phyloP scores from a whole-genome alignment of 2,329 filamentous ascomycete species.

The Arachnomyces sp. region DNA sequence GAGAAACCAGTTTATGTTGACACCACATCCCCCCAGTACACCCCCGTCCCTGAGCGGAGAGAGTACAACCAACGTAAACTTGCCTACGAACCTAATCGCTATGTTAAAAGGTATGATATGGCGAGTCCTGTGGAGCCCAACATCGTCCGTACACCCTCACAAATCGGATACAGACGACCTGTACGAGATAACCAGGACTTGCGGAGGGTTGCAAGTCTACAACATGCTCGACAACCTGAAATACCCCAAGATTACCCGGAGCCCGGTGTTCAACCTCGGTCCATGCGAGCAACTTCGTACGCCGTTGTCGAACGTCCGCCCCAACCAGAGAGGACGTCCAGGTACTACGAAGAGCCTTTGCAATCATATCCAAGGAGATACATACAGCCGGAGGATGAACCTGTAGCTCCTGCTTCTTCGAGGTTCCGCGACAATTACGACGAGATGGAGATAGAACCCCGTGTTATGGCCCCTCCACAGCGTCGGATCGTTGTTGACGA shows the following conservation, averaged over 20 bases:
- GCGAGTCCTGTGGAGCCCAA: slow-evolving; percentile 25
- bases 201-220: slow-evolving; percentile 40
- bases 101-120: slow-evolving; percentile 17
- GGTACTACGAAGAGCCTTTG: slow-evolving; percentile 33
- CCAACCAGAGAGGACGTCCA: slow-evolving; percentile 23
- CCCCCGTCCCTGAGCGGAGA: slow-evolving; percentile 26
- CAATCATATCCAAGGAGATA: slow-evolving; percentile 28
- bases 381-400: slow-evolving; percentile 30
- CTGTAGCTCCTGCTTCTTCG: slow-evolving; percentile 20
- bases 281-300: slow-evolving; percentile 33
- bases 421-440: slow-evolving; percentile 35
- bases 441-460: slow-evolving; percentile 37
- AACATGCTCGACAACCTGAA: slow-evolving; percentile 37
- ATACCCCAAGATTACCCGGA: slow-evolving; percentile 39
- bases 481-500: slow-evolving; percentile 72
- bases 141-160: slow-evolving; percentile 32
- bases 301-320: slow-evolving; percentile 31
- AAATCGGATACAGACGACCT: slow-evolving; percentile 29
- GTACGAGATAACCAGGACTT: slow-evolving; percentile 38
- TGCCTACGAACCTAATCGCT: slow-evolving; percentile 30
- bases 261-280: slow-evolving; percentile 28
- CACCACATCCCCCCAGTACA: slow-evolving; percentile 34
- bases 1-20: slow-evolving; percentile 44
- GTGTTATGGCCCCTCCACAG: slow-evolving; percentile 46
- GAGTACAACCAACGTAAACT: slow-evolving; percentile 23